Evolutionary conservation across 306 rosid species (phyloP).

Genomic region (Inga oerstediana): DNA sequence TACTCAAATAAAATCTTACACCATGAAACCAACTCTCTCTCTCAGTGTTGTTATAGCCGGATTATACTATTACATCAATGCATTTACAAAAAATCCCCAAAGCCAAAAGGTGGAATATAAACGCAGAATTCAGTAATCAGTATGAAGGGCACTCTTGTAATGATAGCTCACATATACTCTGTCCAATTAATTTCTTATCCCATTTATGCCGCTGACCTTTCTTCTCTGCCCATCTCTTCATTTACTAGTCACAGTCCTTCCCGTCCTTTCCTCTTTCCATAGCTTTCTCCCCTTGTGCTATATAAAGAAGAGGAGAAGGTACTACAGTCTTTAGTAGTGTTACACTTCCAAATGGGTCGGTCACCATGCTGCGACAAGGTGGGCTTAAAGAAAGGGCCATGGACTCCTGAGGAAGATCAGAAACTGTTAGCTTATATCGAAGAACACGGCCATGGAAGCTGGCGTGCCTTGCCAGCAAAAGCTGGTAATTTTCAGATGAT

Average conservation of each 20-base stretch:
- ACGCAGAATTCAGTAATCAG: constrained; percentile 7
- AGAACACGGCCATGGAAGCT: constrained; percentile 99
- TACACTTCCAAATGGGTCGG: constrained; percentile 72
- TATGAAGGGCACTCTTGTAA: constrained; percentile 60
- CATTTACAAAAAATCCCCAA: neutral
- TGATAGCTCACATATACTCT: constrained; percentile 32
- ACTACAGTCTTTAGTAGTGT: constrained; percentile 40
- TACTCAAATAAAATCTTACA: no score
- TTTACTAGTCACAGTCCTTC: constrained; percentile 39
- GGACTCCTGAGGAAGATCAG: constrained; percentile 99
- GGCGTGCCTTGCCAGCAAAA: constrained; percentile 97
- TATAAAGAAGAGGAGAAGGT: constrained; percentile 47
- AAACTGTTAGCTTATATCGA: constrained; percentile 93
- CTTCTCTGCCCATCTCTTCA: constrained; percentile 70
- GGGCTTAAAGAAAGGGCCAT: constrained; percentile 99
- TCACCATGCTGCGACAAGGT: constrained; percentile 99
- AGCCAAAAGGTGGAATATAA: constrained; percentile 14
- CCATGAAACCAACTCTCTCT: no score
- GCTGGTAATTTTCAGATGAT: constrained; percentile 58
- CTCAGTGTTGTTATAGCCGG: neutral
- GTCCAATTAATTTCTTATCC: constrained; percentile 53
- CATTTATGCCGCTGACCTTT: constrained; percentile 75
- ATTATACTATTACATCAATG: neutral
- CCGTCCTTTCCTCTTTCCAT: constrained; percentile 31
- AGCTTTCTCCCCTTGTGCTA: constrained; percentile 25